Conservation (phyloP, 2,329 filamentous ascomycete genomes). For the Tolypocladium amazonense region DNA sequence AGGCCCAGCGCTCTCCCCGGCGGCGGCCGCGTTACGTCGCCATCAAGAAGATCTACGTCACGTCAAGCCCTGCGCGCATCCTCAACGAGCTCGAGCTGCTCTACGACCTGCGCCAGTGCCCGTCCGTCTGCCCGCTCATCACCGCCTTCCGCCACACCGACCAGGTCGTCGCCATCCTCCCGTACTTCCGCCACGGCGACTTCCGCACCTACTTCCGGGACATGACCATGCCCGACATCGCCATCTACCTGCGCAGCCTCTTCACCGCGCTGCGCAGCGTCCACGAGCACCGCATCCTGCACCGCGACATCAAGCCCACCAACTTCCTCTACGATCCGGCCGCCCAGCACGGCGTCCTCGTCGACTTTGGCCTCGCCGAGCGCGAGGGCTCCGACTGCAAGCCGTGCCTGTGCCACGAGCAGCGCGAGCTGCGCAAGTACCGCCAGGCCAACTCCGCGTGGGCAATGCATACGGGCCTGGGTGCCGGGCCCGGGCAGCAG, state of each 20-base stretch:
- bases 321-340: slow-evolving; percentile 90
- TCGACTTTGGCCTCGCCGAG: slow-evolving; percentile 98
- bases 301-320: slow-evolving; percentile 94
- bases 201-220: slow-evolving; percentile 91
- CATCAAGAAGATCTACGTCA: slow-evolving; percentile 99
- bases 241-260: slow-evolving; percentile 78
- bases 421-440: slow-evolving; percentile 49
- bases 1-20: slow-evolving; percentile 15
- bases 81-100: slow-evolving; percentile 93
- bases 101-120: slow-evolving; percentile 72
- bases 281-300: slow-evolving; percentile 75
- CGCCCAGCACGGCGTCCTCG: slow-evolving; percentile 74
- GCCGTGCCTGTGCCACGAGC: slow-evolving; percentile 71
- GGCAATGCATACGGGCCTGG: slow-evolving; percentile 24
- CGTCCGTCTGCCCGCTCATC: slow-evolving; percentile 86
- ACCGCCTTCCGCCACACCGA: slow-evolving; percentile 93
- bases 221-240: slow-evolving; percentile 77
- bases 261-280: slow-evolving; percentile 79
- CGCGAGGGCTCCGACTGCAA: slow-evolving; percentile 66
- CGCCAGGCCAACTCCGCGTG: slow-evolving; percentile 48
- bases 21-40: slow-evolving; percentile 66
- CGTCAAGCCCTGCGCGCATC: slow-evolving; percentile 85
- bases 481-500: slow-evolving; percentile 16
- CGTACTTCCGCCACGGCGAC: slow-evolving; percentile 91
- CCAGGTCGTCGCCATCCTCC: slow-evolving; percentile 88